These are phyloP conservation scores for Tolypocladium tropicale DNA, from an alignment of 2,329 filamentous ascomycete genomes.

Conservation along the genomic window DNA sequence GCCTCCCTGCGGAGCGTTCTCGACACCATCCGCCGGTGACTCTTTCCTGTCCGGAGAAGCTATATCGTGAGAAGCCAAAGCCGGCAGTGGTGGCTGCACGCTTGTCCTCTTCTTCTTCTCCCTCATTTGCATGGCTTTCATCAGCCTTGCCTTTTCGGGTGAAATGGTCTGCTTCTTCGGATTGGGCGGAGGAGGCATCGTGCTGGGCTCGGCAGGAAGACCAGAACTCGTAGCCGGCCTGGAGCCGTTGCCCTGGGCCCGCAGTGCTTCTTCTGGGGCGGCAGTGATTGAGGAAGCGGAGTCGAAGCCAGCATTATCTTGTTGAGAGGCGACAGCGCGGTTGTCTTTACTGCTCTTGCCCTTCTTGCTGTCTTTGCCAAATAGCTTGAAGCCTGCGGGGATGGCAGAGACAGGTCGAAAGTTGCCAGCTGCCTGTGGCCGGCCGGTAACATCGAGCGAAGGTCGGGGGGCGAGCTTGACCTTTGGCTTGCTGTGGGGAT, in stretches of 20 bases:
- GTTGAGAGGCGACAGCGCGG: slow-evolving; percentile 15
- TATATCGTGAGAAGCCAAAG: slow-evolving; percentile 3
- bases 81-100: neutral
- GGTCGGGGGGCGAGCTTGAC: slow-evolving; percentile 84
- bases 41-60: slow-evolving; percentile 5
- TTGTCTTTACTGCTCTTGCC: slow-evolving; percentile 17
- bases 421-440: slow-evolving; percentile 50
- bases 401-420: slow-evolving; percentile 68
- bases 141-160: slow-evolving; percentile 80
- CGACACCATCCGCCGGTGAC: slow-evolving; percentile 5
- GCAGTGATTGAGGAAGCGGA: slow-evolving; percentile 24
- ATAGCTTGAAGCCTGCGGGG: slow-evolving; percentile 68
- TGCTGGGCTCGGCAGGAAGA: slow-evolving; percentile 28
- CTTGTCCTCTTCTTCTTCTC: slow-evolving; percentile 58
- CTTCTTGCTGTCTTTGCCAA: slow-evolving; percentile 47
- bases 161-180: slow-evolving; percentile 49
- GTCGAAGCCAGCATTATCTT: slow-evolving; percentile 25
- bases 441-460: slow-evolving; percentile 53
- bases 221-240: slow-evolving; percentile 36
- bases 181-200: slow-evolving; percentile 27
- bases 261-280: slow-evolving; percentile 22
- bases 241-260: slow-evolving; percentile 9
- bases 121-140: slow-evolving; percentile 87
- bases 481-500: slow-evolving; percentile 58
- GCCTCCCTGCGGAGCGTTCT: slow-evolving; percentile 12